These are phyloP conservation scores for Prosopis cineraria DNA, from an alignment of 306 rosid genomes.

Conservation along the genomic window DNA sequence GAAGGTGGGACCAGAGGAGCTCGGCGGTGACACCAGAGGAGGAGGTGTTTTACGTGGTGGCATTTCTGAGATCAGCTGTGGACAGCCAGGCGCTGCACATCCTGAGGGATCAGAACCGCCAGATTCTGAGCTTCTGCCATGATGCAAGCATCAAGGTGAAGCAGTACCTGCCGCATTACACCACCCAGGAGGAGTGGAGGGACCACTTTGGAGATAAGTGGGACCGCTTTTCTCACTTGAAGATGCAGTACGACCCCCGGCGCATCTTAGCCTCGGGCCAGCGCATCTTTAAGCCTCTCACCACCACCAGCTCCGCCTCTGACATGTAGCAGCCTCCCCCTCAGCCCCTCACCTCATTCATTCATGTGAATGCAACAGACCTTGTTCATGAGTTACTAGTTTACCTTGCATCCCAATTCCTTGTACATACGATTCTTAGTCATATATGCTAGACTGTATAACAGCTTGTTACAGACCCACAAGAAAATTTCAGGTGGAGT, in stretches of 20 bases:
- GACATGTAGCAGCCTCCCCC: background rate
- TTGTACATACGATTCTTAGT: slow-evolving; percentile 22
- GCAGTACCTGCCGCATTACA: slow-evolving; percentile 94
- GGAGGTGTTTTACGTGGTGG: slow-evolving; percentile 90
- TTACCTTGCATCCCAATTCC: background rate
- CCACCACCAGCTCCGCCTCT: background rate
- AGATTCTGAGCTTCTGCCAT: slow-evolving; percentile 68
- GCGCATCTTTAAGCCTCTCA: slow-evolving; percentile 59
- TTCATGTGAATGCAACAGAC: background rate
- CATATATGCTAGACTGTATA: background rate
- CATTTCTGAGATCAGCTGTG: slow-evolving; percentile 81
- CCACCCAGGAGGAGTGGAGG: slow-evolving; percentile 68
- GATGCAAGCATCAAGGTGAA: slow-evolving; percentile 65
- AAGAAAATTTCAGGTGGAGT: background rate
- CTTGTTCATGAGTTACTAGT: too few relatives aligned
- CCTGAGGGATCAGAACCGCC: slow-evolving; percentile 74
- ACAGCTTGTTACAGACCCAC: background rate
- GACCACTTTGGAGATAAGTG: slow-evolving; percentile 94
- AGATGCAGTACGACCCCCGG: slow-evolving; percentile 80
- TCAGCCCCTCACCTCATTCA: background rate
- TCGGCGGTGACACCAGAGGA: slow-evolving; percentile 87
- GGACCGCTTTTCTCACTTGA: slow-evolving; percentile 60
- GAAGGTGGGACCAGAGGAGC: slow-evolving; percentile 87
- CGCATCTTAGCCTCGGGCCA: slow-evolving; percentile 89
- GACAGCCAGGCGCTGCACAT: slow-evolving; percentile 65